Evolutionary conservation across 176 grass and related monocot genomes (phyloP).

Genomic region (Hyparrhenia diplandra): DNA sequence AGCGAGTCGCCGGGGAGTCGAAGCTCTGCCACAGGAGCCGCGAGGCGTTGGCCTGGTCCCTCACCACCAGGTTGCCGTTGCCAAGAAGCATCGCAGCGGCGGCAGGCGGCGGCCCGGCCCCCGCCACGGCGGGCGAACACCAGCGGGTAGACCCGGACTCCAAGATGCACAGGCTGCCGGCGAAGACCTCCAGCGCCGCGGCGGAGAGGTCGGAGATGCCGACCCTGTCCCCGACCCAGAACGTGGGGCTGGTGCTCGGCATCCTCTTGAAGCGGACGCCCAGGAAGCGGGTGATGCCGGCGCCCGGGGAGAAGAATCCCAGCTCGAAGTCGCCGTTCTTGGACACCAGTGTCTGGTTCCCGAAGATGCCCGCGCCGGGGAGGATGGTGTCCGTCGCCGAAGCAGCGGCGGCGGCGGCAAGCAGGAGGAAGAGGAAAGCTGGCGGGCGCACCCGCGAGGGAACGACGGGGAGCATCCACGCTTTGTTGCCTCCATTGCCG

Average conservation of each 20-base stretch:
- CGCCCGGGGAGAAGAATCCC: conserved; percentile 1
- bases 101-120: not conserved
- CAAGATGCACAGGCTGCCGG: conserved; percentile 7
- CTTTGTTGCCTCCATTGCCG: conserved; percentile 3
- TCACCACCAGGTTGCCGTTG: conserved; percentile 16
- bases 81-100: not conserved
- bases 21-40: conserved; percentile 48
- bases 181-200: not conserved
- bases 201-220: not conserved
- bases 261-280: conserved; percentile 24
- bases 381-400: conserved; percentile 9
- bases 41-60: conserved; percentile 16
- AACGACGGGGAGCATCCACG: not conserved
- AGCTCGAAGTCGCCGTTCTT: conserved; percentile 34
- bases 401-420: not conserved
- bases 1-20: conserved; percentile 37
- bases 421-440: not conserved
- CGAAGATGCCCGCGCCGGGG: not conserved
- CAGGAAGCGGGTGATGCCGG: not conserved
- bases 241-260: not conserved
- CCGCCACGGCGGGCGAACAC: not conserved
- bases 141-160: not conserved
- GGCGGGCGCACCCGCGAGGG: not conserved
- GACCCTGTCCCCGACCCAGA: conserved; percentile 17
- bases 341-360: conserved; percentile 17